Percentiles rank a stretch among this genome's conserved stretches.
Conservation (phyloP, 75 land plant species). For the Chamaecyparis obtusa region DNA sequence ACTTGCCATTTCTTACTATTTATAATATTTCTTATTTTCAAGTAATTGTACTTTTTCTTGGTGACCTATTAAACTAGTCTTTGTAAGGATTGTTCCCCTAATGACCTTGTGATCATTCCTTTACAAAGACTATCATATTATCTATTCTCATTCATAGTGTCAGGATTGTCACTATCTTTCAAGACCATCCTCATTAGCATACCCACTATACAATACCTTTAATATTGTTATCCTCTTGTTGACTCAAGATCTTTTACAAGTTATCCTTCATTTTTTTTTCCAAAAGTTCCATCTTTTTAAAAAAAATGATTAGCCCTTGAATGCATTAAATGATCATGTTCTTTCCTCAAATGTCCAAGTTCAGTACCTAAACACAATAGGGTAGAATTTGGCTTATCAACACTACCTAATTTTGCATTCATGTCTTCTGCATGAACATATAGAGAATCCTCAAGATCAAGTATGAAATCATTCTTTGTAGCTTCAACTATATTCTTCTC, state of each 20-base stretch:
- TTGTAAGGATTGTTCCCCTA: too few relatives aligned
- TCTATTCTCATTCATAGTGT: too few relatives aligned
- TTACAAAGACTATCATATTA: too few relatives aligned
- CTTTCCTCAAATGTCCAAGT: slow-evolving; percentile 27
- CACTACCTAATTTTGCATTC: neutral
- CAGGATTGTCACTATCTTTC: too few relatives aligned
- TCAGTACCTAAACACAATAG: slow-evolving; percentile 22
- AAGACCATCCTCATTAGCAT: too few relatives aligned
- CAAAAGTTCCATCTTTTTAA: slow-evolving; percentile 44
- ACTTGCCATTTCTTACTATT: too few relatives aligned
- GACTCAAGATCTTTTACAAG: slow-evolving; percentile 25
- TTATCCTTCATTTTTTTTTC: slow-evolving; percentile 16
- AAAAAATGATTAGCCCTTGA: slow-evolving; percentile 27
- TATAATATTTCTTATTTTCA: too few relatives aligned
- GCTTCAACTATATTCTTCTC: slow-evolving; percentile 48
- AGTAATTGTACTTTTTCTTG: too few relatives aligned
- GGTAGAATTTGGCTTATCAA: slow-evolving; percentile 23
- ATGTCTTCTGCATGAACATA: slow-evolving; percentile 24
- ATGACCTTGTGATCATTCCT: too few relatives aligned
- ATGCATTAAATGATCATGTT: slow-evolving; percentile 15
- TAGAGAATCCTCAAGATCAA: slow-evolving; percentile 37
- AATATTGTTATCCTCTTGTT: too few relatives aligned
- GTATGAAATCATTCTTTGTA: slow-evolving; percentile 44
- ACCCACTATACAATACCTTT: too few relatives aligned
- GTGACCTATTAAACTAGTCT: too few relatives aligned